Evolutionary conservation across 257 asterid species (phyloP), one percentile per base, ranked within the genome.

Genomic region (Solanum gandarillasii): DNA sequence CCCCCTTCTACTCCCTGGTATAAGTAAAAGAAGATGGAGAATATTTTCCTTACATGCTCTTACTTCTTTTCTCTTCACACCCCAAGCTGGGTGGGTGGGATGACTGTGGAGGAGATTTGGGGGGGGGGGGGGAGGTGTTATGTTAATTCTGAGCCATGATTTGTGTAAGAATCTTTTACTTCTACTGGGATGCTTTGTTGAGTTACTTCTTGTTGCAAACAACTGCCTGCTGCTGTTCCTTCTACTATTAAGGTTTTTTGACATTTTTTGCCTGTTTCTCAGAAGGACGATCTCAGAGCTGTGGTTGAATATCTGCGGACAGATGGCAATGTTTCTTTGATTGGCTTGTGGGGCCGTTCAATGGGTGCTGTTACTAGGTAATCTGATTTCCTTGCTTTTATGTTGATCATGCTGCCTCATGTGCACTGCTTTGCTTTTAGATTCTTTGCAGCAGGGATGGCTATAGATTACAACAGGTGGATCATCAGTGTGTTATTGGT

Each of bases 331-430:
- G 98, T 95, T 88, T 96, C 99, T 84, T 88, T 93, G 75, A 95
- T 96, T 91, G 98, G 98, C 39, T 90, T 96, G 70, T 96, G 99
- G 99, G 99, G 99, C 89, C 99, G 99, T 83, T 96, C 99, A 36
- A 96, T 96, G 99, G 99, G 99, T 86, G 94, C 99, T 87, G 99
- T 96, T 86, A 95, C 99, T 87, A 91, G 99, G 99, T 94, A 83
- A 81, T 88, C 87, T 38, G 12, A 34, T 83, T 27, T 87, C 78
- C 55, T 90, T 83, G 39, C 58, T 85, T 87, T 88, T 52, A 71
- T 46, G 83, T 41, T 41, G 60, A 68, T 41, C 70, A 39, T 86
- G 18, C 81, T 86, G 35, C 70, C 48, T 71, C 85, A 81, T 81
- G 60, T 81, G 8, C 68, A 46, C 39, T 81, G 10, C 32, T 46